Evolutionary conservation across 1,284 basidiomycete species (phyloP), one percentile per base, ranked within the genome.

Genomic region (Puccinia hordei): DNA sequence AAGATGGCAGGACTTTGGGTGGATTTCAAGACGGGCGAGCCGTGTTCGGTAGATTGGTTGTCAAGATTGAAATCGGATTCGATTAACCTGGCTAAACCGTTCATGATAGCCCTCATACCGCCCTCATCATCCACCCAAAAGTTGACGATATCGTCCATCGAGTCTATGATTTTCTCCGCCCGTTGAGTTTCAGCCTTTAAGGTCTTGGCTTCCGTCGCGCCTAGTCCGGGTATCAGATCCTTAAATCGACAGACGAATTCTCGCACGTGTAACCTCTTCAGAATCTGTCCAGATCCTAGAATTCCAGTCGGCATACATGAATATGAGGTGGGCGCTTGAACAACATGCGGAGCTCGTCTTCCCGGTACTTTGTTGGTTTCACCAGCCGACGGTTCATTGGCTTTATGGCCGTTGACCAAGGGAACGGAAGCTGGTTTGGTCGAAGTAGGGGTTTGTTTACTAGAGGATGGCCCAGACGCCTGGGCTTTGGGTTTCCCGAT

Each of bases 61-160:
- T 44, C 66, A 27, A 10, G 49, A 33, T 59, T 35, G 27, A 51
- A 35, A 24, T 80, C 78, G 22, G 41, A 51, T 46, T 72, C 59
- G 30, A 80, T 80, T 27, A 81, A 38, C 44, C 59, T 68, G n/a
- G 51, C 63, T 24, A 81, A 59, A 44, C 46, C 72, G 55, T 65
- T 74, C 44, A 81, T 55, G 22, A 81, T 74, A 6, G 79, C 71
- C 33, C 72, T 63, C 79, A 74, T 81, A 2, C 71, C 79, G 24
- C 79, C 79, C 35, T 81, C 79, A 74, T 81, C 79, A 53, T 81
- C 79, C 12, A 81, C 66, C 79, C 79, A 81, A 81, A 81, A 81
- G 61, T 81, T 73, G n/a, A 81, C n/a, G 1, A 81, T 3, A 38
- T 81, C 79, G 65, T 81, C 79, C 79, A 81, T 81, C 61, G 71